These are phyloP conservation scores for Globisporangium camurandrum DNA, from an alignment of 352 stramenopile species.

Conservation along the genomic window DNA sequence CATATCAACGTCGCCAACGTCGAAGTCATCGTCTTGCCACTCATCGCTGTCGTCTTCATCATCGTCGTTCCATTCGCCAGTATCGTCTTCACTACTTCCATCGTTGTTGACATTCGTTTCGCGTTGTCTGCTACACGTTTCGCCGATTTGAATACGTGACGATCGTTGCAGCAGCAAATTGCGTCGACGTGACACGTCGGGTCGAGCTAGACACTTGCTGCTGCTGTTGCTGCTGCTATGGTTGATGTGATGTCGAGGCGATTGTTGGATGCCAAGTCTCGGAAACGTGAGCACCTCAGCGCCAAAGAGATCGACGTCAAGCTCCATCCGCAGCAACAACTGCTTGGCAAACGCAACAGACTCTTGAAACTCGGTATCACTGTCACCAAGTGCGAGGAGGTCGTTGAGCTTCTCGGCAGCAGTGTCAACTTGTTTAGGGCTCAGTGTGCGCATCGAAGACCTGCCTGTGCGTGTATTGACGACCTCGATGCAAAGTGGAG, in stretches of 20 bases:
- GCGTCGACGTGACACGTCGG: not conserved
- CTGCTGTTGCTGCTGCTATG: not conserved
- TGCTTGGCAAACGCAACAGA: constrained; percentile 20
- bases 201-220: not conserved
- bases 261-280: constrained; percentile 20
- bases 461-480: constrained; percentile 10
- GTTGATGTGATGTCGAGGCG: too few relatives aligned
- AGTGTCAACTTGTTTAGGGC: constrained; percentile 4
- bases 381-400: not conserved
- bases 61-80: not conserved
- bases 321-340: constrained; percentile 28
- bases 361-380: constrained; percentile 1
- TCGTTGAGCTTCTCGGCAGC: constrained; percentile 1
- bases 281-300: constrained; percentile 51
- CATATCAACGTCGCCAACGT: too few relatives aligned
- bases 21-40: not conserved
- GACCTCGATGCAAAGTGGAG: not conserved
- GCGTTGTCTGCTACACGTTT: too few relatives aligned
- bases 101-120: not conserved
- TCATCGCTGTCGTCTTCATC: not conserved
- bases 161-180: not conserved
- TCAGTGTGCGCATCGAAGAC: constrained; percentile 8
- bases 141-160: too few relatives aligned
- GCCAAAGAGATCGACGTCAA: constrained; percentile 52
- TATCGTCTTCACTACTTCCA: not conserved